These are phyloP conservation scores for Garcia nutans DNA, from an alignment of 345 rosid species.

Conservation along the genomic window DNA sequence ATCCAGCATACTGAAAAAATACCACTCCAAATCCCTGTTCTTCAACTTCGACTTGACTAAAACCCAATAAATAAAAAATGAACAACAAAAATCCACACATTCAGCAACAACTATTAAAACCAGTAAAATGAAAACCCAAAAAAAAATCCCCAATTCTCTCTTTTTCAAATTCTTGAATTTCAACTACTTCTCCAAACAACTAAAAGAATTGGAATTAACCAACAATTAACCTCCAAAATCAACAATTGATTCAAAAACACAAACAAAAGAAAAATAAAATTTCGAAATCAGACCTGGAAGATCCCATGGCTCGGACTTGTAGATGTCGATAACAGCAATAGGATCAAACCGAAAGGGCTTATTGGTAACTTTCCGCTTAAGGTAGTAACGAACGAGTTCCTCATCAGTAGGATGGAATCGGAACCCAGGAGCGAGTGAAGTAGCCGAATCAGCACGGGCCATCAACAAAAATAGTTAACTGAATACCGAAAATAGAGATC, in stretches of 20 bases:
- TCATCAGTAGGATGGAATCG: constrained; percentile 95
- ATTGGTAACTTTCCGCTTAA: constrained; percentile 70
- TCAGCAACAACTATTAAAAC: neutral
- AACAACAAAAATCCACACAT: neutral
- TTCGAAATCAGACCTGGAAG: constrained; percentile 57
- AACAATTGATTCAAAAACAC: neutral
- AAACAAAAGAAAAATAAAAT: neutral
- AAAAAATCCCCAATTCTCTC: neutral
- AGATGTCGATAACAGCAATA: constrained; percentile 70
- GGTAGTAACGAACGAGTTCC: constrained; percentile 90
- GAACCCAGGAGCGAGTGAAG: constrained; percentile 84
- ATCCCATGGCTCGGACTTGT: constrained; percentile 94
- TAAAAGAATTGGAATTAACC: too few relatives aligned
- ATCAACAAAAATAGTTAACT: constrained; percentile 19
- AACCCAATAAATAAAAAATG: constrained; percentile 2
- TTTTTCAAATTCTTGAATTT: neutral
- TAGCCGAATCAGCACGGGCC: constrained; percentile 48
- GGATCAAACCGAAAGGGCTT: constrained; percentile 69
- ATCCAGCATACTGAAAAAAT: constrained; percentile 77
- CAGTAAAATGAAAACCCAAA: neutral
- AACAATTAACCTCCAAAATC: neutral
- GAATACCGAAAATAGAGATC: neutral
- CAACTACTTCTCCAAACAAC: too few relatives aligned
- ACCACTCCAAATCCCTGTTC: constrained; percentile 93
- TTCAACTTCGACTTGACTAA: constrained; percentile 75